Evolutionary conservation across 2,329 filamentous ascomycete genomes (phyloP).

Genomic region (Nigrospora osmanthi): DNA sequence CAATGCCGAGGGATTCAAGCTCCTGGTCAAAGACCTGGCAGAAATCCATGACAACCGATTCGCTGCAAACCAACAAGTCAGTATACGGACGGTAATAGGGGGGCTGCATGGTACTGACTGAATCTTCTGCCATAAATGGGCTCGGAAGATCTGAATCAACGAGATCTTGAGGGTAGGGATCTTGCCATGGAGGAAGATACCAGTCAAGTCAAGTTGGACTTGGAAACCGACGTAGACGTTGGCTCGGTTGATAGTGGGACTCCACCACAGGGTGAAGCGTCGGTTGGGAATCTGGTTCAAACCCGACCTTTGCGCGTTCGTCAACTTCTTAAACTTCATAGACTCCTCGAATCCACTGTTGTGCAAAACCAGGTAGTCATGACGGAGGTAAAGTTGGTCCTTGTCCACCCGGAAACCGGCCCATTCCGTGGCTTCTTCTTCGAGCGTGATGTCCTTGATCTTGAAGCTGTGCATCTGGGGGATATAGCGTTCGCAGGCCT

Average conservation of each 20-base stretch:
- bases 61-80: neutral
- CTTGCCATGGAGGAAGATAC: conserved; percentile 98
- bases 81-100: neutral
- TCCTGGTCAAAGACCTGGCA: conserved; percentile 99
- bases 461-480: conserved; percentile 25
- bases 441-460: conserved; percentile 32
- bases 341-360: conserved; percentile 46
- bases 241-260: conserved; percentile 83
- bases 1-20: conserved; percentile 88
- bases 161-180: conserved; percentile 98
- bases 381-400: conserved; percentile 41
- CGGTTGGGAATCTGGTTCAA: conserved; percentile 97
- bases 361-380: conserved; percentile 38
- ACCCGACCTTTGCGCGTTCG: conserved; percentile 93
- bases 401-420: conserved; percentile 41
- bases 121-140: conserved; percentile 99
- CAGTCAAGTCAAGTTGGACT: conserved; percentile 93
- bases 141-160: conserved; percentile 97
- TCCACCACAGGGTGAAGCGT: conserved; percentile 98
- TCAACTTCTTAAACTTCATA: conserved; percentile 99
- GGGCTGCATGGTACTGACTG: conserved; percentile 34
- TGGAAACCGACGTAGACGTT: conserved; percentile 99
- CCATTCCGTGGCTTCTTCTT: conserved; percentile 34
- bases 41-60: conserved; percentile 73
- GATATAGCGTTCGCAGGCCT: conserved; percentile 7